These are phyloP conservation scores for Aurinia saxatilis DNA, from an alignment of 345 rosid species.

Conservation along the genomic window DNA sequence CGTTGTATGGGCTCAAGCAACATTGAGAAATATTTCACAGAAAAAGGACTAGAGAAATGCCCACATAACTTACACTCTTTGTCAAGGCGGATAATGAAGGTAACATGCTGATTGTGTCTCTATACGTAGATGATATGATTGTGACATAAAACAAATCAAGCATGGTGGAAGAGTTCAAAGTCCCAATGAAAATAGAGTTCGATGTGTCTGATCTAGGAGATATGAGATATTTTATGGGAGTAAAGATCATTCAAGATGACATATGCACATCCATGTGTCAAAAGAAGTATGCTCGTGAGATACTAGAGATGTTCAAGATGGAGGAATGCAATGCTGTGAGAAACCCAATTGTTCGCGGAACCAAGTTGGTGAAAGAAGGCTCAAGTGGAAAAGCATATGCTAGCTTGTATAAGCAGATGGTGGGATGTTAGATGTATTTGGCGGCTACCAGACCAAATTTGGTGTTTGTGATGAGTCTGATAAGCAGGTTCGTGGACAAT, in stretches of 20 bases:
- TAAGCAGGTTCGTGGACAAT: no score
- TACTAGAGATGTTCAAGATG: background rate
- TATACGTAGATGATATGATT: no score
- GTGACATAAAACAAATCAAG: no score
- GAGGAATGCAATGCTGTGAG: background rate
- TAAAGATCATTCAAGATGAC: no score
- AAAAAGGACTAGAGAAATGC: background rate
- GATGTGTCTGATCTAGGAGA: background rate
- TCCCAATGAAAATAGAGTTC: background rate
- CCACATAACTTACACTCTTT: background rate
- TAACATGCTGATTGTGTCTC: background rate
- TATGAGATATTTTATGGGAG: no score
- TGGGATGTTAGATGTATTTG: no score
- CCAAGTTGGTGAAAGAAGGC: no score
- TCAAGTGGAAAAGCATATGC: no score
- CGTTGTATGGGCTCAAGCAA: background rate
- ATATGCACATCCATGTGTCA: background rate
- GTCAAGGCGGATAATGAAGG: background rate
- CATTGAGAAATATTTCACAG: background rate
- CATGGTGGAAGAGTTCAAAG: background rate
- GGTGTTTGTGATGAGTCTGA: no score
- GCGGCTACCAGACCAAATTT: no score
- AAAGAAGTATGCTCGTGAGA: background rate
- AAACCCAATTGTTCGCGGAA: no score
- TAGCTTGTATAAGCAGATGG: no score